phyloP scores from a whole-genome alignment of 768 basidiomycete genomes.

The Lyophyllum shimeji region DNA sequence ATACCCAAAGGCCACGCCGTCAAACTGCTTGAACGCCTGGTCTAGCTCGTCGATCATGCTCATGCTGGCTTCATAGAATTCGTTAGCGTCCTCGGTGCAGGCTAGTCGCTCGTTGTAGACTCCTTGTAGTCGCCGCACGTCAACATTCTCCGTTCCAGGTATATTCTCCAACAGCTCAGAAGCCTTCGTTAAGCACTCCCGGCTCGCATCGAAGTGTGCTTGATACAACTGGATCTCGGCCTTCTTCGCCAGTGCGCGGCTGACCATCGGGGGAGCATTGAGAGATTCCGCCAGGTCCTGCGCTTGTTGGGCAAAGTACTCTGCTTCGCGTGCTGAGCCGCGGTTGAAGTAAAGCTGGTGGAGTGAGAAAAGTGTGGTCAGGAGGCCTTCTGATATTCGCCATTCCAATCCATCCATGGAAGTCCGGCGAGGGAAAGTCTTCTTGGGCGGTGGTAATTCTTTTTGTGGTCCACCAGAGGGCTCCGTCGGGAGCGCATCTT shows the following conservation, averaged over 20 bases:
- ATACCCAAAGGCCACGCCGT: constrained; percentile 46
- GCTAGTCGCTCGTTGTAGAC: constrained; percentile 46
- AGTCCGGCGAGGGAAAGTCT: constrained; percentile 28
- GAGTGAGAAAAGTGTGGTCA: constrained; percentile 65
- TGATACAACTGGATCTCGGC: constrained; percentile 72
- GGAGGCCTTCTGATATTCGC: constrained; percentile 72
- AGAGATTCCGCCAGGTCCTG: constrained; percentile 69
- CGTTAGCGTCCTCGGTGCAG: constrained; percentile 44
- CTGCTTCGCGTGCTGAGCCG: constrained; percentile 83
- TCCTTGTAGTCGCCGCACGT: constrained; percentile 55
- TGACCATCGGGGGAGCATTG: constrained; percentile 61
- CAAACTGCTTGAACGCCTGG: constrained; percentile 49
- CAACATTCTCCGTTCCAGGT: constrained; percentile 56
- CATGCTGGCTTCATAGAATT: constrained; percentile 56
- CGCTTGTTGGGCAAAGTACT: constrained; percentile 81
- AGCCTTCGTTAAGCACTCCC: constrained; percentile 51
- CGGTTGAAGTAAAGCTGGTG: constrained; percentile 63
- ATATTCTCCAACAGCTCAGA: constrained; percentile 44
- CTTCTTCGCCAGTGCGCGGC: constrained; percentile 64
- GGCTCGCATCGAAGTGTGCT: constrained; percentile 57
- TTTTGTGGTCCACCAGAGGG: constrained; percentile 17
- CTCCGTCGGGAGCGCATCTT: constrained; percentile 39
- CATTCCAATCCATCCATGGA: constrained; percentile 65
- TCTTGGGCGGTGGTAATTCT: constrained; percentile 22
- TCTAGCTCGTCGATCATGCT: constrained; percentile 64